Evolutionary conservation across 192 early-diverging fungal genomes (phyloP), one percentile per base, ranked within the genome.

Genomic region (Backusella westeae): DNA sequence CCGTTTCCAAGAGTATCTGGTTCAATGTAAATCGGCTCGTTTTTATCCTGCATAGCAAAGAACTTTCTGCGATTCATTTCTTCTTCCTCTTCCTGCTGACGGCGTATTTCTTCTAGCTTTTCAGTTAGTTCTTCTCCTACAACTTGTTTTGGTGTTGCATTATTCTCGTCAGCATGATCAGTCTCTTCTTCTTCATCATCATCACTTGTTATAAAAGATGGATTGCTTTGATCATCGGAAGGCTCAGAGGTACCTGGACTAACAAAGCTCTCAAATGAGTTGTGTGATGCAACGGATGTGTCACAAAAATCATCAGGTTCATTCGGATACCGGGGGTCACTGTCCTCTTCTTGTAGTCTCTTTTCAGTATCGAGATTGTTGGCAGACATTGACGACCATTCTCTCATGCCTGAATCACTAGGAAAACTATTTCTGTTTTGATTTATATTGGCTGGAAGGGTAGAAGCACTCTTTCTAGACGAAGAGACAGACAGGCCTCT

Each of bases 61-160:
- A 82, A 82, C 34, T 78, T 70, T 5, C 39, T 71, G 0, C 81
- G 52, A 6, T 46, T 70, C 0, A 56, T 34, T 67, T 82, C 81
- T 42, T 82, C 81, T n/a, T 82, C 81, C 44, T 82, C 81, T 65
- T 82, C 81, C 15, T 73, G 67, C 41, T 65, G 73, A 0, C 67
- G 67, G 9, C 81, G 71, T 42, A 78, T 41, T 14, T 59, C n/a
- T 38, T 82, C 81, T 3, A 82, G 9, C 34, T 76, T 53, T 34
- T 23, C 23, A 8, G 38, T 34, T 9, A 53, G 29, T 21, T 65
- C 38, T 0, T 75, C 68, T 23, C 68, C 39, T 35, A 29, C 39
- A 15, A 44, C 67, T 10, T 66, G 15, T 7, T 66, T 67, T 21
- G 41, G 9, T 0, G 19, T 9, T 26, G 65, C 6, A 41, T 23